Base-by-base conservation (phyloP, 345 rosid genomes). In the Cardiospermum halicacabum region DNA sequence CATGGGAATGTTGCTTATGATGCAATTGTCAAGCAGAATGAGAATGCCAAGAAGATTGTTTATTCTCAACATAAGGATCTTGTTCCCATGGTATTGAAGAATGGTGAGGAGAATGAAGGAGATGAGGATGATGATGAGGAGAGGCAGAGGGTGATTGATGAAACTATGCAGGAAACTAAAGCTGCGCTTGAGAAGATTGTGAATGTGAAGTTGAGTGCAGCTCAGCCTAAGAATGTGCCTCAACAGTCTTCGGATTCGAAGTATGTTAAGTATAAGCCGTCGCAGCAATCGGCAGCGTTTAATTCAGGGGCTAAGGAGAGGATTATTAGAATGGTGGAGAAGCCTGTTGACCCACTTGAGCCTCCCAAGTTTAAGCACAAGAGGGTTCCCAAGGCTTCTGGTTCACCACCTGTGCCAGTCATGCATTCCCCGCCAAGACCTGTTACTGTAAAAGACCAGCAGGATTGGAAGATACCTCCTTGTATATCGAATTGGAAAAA, bases 281-380 rank as follows among this genome's bases (percentile, higher is more conserved):
- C 99, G 0, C 98, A 88, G 72, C 97, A 90, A 53, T 80, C 97
- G 0, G 77, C 93, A 22, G 97, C 96, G 0, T 90, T 88, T 49
- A 93, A 92, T 75, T 94, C 99, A 0, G 99, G 96, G 51, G 96
- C 95, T 22, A 94, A 84, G 65, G 89, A 87, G 74, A 94, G 99
- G 84, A 83, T 91, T 54, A 84, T 94, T 43, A 85, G 96, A 69
- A 91, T 91, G 99, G 89, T 91, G 45, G 99, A 91, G 78, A 87
- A 85, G 91, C 91, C 99, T n/a, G 92, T 89, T 49, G 99, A 94
- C 39, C 99, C 99, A 8, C 89, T 94, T 6, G 97, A 94, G 74
- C 99, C 97, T 30, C 97, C 99, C 0, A 94, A 94, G 85, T 94
- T 94, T 69, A 91, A 91, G 88, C 99, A 91, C 78, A 94, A 94